Percentiles rank a stretch among this genome's conserved stretches.
These are phyloP conservation scores for Fusarium lateritium DNA, from an alignment of 2,329 filamentous ascomycete genomes.

Conservation along the genomic window DNA sequence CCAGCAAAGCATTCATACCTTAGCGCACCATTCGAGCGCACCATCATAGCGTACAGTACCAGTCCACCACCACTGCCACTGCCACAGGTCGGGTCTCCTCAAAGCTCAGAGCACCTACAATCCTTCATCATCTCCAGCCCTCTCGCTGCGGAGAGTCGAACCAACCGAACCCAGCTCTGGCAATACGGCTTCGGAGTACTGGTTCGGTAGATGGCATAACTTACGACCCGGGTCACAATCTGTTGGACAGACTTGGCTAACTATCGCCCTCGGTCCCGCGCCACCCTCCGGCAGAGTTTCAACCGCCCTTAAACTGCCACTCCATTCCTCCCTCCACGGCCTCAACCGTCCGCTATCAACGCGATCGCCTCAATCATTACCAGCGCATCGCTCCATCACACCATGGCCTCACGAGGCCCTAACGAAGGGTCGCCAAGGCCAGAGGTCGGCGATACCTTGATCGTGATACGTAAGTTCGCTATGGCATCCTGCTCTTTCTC, in stretches of 20 bases:
- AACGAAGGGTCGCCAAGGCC: conserved; percentile 61
- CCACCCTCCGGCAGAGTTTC: conserved; percentile 42
- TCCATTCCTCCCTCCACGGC: conserved; percentile 39
- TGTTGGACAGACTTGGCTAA: conserved; percentile 21
- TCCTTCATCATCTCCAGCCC: conserved; percentile 49
- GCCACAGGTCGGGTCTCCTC: conserved; percentile 41
- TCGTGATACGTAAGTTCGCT: conserved; percentile 77
- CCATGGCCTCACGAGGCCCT: conserved; percentile 61
- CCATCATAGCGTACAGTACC: conserved; percentile 29
- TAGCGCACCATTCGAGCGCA: conserved; percentile 39
- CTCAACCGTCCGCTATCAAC: conserved; percentile 40
- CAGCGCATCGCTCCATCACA: conserved; percentile 43
- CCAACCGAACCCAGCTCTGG: conserved; percentile 38
- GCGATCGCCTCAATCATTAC: conserved; percentile 30
- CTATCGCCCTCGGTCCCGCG: conserved; percentile 33
- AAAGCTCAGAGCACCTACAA: conserved; percentile 46
- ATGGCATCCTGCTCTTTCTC: conserved; percentile 45
- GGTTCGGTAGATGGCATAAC: conserved; percentile 45
- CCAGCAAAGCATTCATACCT: conserved; percentile 45
- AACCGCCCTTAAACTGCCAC: conserved; percentile 44
- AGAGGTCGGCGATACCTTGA: conserved; percentile 75
- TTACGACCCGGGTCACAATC: conserved; percentile 27
- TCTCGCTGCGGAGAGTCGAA: conserved; percentile 37
- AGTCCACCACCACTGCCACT: conserved; percentile 34
- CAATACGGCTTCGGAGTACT: conserved; percentile 35